Evolutionary conservation across 2,329 filamentous ascomycete species (phyloP).

Genomic region (Ascosphaera apis): DNA sequence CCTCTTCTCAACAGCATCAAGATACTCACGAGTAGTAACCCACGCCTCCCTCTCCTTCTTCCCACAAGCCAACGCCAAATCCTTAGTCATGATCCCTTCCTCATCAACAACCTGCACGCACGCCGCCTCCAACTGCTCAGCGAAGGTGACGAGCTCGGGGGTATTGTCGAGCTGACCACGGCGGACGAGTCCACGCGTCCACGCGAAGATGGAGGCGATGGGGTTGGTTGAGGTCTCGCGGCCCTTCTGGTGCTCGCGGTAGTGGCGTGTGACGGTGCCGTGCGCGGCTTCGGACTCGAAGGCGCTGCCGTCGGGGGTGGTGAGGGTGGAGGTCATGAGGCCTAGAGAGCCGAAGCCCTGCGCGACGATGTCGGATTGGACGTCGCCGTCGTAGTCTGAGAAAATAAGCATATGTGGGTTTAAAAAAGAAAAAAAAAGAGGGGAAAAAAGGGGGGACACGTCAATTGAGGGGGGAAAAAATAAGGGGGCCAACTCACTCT

Average conservation of each 20-base stretch:
- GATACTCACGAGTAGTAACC: slow-evolving; percentile 79
- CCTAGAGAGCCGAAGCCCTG: slow-evolving; percentile 96
- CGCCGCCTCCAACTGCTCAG: slow-evolving; percentile 74
- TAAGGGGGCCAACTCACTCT: slow-evolving; percentile 43
- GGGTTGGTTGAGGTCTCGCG: slow-evolving; percentile 95
- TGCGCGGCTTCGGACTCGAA: slow-evolving; percentile 96
- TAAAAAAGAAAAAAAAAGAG: slow-evolving; percentile 3
- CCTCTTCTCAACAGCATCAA: slow-evolving; percentile 75
- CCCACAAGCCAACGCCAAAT: slow-evolving; percentile 82
- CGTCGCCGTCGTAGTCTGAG: slow-evolving; percentile 91
- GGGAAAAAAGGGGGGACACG: background rate
- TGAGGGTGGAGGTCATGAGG: slow-evolving; percentile 93
- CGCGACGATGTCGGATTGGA: slow-evolving; percentile 94
- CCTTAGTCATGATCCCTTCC: slow-evolving; percentile 98
- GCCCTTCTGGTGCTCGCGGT: slow-evolving; percentile 97
- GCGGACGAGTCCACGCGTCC: slow-evolving; percentile 86
- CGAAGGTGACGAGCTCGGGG: slow-evolving; percentile 79
- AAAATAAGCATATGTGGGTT: slow-evolving; percentile 6
- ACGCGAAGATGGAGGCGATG: slow-evolving; percentile 96
- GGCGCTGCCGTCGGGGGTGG: slow-evolving; percentile 88
- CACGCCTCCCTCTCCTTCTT: slow-evolving; percentile 66
- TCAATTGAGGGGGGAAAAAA: background rate
- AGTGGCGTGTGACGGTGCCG: slow-evolving; percentile 95
- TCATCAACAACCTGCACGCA: slow-evolving; percentile 85
- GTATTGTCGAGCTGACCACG: slow-evolving; percentile 80